These are phyloP conservation scores for Periconia macrospinosa DNA, from an alignment of 2,329 filamentous ascomycete species.

Conservation along the genomic window DNA sequence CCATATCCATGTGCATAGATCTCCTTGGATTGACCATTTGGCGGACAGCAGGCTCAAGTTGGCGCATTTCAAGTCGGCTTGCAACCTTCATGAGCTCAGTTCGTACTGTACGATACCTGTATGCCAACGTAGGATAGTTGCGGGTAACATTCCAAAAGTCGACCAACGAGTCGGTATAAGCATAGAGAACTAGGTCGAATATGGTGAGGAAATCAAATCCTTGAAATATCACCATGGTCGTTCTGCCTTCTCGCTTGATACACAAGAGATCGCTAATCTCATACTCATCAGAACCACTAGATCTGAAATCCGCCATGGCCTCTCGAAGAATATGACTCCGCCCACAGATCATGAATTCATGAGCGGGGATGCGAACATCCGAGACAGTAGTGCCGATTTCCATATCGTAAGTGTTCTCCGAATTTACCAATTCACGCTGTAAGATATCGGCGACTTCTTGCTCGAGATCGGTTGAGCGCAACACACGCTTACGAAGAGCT, in stretches of 20 bases:
- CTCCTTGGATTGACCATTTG: constrained; percentile 68
- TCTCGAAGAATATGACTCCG: constrained; percentile 67
- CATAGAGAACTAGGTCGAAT: constrained; percentile 76
- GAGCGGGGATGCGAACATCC: constrained; percentile 73
- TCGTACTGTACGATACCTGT: constrained; percentile 77
- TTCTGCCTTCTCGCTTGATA: constrained; percentile 57
- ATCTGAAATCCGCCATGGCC: constrained; percentile 63
- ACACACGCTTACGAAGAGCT: constrained; percentile 57
- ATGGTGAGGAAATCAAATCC: constrained; percentile 76
- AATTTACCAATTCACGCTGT: constrained; percentile 31
- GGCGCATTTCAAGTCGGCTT: constrained; percentile 67
- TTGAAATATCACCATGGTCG: constrained; percentile 65
- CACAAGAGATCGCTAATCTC: constrained; percentile 63
- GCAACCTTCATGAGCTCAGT: constrained; percentile 87
- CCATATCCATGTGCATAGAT: constrained; percentile 71
- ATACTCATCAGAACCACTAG: constrained; percentile 55
- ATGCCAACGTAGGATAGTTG: constrained; percentile 65
- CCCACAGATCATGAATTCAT: constrained; percentile 77
- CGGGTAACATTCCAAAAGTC: constrained; percentile 84
- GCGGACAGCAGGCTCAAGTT: constrained; percentile 76
- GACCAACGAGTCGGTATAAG: constrained; percentile 78
- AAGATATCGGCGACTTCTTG: constrained; percentile 59
- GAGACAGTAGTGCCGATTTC: constrained; percentile 60
- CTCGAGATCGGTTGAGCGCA: constrained; percentile 69
- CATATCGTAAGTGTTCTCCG: constrained; percentile 49